Evolutionary conservation across 2,329 filamentous ascomycete species (phyloP), one percentile per base, ranked within the genome.

Genomic region (Nothopassalora personata): DNA sequence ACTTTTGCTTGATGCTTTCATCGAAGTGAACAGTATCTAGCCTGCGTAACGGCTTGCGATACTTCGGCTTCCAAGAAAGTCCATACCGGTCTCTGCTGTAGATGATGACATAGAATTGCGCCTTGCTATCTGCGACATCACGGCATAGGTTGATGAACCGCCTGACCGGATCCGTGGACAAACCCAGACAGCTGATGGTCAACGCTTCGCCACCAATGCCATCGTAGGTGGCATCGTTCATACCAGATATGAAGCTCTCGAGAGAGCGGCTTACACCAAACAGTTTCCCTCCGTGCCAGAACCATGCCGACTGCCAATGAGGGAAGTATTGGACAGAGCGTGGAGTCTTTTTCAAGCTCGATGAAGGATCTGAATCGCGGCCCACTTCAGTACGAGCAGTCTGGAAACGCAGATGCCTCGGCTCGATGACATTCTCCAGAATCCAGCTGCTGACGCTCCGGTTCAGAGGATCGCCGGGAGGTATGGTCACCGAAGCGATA

Each of bases 11-110:
- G 64, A 88, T 80, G 33, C 78, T 70, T 11, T 80, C 76, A 62
- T 89, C 86, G 7, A 93, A 80, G 1, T 90, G 84, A 1, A 93
- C 88, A 0, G 88, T 91, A 52, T 80, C 79, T 75, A 91, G 86
- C 4, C 86, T 84, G 15, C 88, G 78, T 13, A 86, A 82, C 0
- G 87, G 87, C 77, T 56, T 82, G 61, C 8, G 71, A 64, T 53
- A 73, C 67, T 45, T 72, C 54, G 58, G 70, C 64, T 70, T 63
- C 70, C 66, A 62, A 9, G 58, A 48, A 65, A 68, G 52, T 71
- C 74, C 61, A 72, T 76, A 30, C 66, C 70, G 33, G 68, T 72
- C 3, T 74, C 76, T 5, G 74, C 73, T 57, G 72, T 73, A 53
- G 76, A 75, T 11, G 66, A 71, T 46, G 73, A 80, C 63, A 70